Base-by-base conservation (phyloP, 805 yeast genomes). In the Phaffomyces antillensis region DNA sequence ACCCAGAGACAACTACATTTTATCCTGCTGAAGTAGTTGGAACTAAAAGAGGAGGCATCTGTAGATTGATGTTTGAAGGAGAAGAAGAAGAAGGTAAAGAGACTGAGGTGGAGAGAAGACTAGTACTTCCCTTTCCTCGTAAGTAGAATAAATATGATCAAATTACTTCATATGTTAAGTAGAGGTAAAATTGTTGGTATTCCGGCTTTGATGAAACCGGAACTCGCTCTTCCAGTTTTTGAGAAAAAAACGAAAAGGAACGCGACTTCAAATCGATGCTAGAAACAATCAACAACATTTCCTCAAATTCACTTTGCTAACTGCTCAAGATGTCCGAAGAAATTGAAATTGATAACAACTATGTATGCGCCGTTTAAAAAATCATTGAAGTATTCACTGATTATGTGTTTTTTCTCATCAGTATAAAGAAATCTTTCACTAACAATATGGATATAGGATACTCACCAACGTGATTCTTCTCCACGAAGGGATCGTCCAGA, bases 1-100 rank as follows among this genome's bases (percentile, higher is more conserved):
- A 93, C 57, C 99, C 99, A 1, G 99, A 93, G 54, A 93, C 99
- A 0, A 93, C 99, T 0, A 90, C 98, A 0, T 93, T 93, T 56
- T 93, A 93, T 57, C 87, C 95, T 4, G 99, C 99, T 0, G 86
- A 86, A 41, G 97, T 93, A 3, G 81, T 81, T 23, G 90, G 95
- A 0, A 72, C 77, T 39, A 80, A 78, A 49, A 60, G 86, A 52
- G 90, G 83, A 51, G 89, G 90, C 0, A 76, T 73, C 12, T 91
- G 95, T 51, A 68, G 88, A 51, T 70, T 93, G 45, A 77, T 79
- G 56, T 93, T 93, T 58, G 98, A 91, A 53, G 99, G 98, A 10
- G 99, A 93, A 61, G 99, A 93, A 60, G 99, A 93, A 56, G 95
- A 81, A 0, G 90, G 86, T 39, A 93, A 91, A 61, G 96, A 91